Percentiles rank a stretch among this genome's conserved stretches.
These are phyloP conservation scores for Senna siamea DNA, from an alignment of 306 rosid genomes.

Conservation along the genomic window DNA sequence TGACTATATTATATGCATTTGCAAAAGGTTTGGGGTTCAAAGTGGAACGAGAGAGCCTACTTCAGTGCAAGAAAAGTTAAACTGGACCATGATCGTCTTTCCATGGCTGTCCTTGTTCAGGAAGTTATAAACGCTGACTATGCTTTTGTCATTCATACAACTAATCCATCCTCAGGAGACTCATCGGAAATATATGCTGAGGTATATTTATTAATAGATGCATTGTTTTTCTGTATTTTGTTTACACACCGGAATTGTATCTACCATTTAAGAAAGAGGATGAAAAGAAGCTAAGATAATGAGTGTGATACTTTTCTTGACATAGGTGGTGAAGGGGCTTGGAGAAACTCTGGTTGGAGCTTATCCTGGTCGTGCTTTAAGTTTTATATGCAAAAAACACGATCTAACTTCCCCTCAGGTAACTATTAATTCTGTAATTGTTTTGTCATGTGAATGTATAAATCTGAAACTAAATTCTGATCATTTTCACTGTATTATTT, in stretches of 20 bases:
- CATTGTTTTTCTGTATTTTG: constrained; percentile 16
- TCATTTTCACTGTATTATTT: background rate
- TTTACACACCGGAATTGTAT: constrained; percentile 27
- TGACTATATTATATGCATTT: constrained; percentile 35
- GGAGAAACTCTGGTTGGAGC: constrained; percentile 99
- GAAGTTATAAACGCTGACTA: constrained; percentile 95
- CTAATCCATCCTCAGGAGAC: constrained; percentile 97
- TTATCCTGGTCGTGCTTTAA: constrained; percentile 98
- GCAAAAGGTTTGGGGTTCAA: constrained; percentile 94
- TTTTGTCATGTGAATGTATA: constrained; percentile 7
- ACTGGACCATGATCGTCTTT: constrained; percentile 83
- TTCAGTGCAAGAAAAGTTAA: constrained; percentile 96
- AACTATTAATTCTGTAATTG: constrained; percentile 22
- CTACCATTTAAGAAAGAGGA: constrained; percentile 17
- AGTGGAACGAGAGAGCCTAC: constrained; percentile 99
- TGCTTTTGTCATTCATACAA: constrained; percentile 97
- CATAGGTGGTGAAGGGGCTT: constrained; percentile 93
- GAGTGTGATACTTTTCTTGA: constrained; percentile 29
- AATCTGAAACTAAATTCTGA: background rate
- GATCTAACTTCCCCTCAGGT: constrained; percentile 87
- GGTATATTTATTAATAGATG: constrained; percentile 56
- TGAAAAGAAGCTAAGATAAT: constrained; percentile 22
- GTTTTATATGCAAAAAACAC: constrained; percentile 84
- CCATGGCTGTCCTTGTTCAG: constrained; percentile 99
- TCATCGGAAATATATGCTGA: constrained; percentile 95